Base-by-base conservation (phyloP, 192 early-diverging fungal species). In the Oehlia diaphana region DNA sequence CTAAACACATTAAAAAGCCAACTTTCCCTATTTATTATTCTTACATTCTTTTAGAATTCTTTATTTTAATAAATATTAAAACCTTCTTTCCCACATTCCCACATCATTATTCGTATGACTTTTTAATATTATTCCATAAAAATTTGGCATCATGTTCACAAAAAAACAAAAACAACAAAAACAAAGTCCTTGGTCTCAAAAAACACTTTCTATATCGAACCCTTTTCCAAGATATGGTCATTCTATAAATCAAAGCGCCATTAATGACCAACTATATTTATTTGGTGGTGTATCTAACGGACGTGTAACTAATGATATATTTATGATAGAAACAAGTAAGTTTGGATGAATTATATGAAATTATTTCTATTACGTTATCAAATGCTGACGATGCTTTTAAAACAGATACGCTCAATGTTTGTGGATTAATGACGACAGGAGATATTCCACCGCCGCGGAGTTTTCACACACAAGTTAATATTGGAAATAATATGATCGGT, bases 401-500 rank as follows among this genome's bases (percentile, higher is more conserved):
- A 42, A 63, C 9, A 85, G 84, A 82, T 33, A 82, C 84, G 1
- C 66, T 85, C 28, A 81, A 85, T 69, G 82, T 81, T 44, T 78
- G 81, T 39, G 39, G 71, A n/a, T 63, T 87, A 47, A 81, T 77
- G 42, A 63, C 85, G 26, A 77, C 82, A 3, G 88, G 88, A 2
- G 83, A 89, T 66, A 76, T 81, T 6, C 89, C 89, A 2, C 66
- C 72, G 3, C 82, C 81, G 9, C 76, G 83, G 58, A 86, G 50
- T 53, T 76, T 80, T 35, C 83, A 88, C 50, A 81, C 86, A 4
- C 84, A 84, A 42, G 84, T 86, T n/a, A 74, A 84, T 31, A 78
- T 89, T 13, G 83, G 83, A 3, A 81, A 84, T 53, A 82, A 86
- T 68, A 81, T 89, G 23, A 82, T 86, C 63, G 76, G 86, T 87